phyloP scores from a whole-genome alignment of 441 rosid genomes.

The Cnidoscolus chayamansa region DNA sequence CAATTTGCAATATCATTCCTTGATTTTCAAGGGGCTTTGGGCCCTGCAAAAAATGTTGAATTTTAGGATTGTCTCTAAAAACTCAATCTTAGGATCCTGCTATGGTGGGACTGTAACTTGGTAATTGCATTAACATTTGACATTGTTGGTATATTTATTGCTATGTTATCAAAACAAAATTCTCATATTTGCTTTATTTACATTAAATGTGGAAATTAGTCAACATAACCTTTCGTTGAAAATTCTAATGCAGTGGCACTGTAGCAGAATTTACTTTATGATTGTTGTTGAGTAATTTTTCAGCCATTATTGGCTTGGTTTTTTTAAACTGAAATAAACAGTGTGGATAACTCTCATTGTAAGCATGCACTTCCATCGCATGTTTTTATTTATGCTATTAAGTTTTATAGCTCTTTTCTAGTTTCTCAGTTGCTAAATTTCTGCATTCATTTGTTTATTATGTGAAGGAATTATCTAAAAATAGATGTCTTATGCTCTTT shows the following conservation, averaged over 20 bases:
- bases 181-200: too few relatives aligned
- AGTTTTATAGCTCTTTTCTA: not conserved
- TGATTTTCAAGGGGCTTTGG: constrained; percentile 2
- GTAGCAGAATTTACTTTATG: too few relatives aligned
- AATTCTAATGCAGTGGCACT: too few relatives aligned
- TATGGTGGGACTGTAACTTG: not conserved
- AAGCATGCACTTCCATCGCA: not conserved
- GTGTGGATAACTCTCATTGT: too few relatives aligned
- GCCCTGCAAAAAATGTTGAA: not conserved
- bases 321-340: too few relatives aligned
- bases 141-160: too few relatives aligned
- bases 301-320: too few relatives aligned
- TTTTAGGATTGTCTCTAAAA: not conserved
- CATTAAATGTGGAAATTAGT: too few relatives aligned
- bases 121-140: not conserved
- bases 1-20: not conserved
- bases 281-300: too few relatives aligned
- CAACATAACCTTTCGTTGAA: too few relatives aligned
- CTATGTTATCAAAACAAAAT: too few relatives aligned
- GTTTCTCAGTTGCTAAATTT: not conserved
- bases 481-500: not conserved
- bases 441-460: not conserved
- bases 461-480: not conserved
- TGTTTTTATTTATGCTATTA: not conserved
- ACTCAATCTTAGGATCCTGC: not conserved